Evolutionary conservation across 2,329 filamentous ascomycete genomes (phyloP).

Genomic region (Myriosclerotinia curreyana): DNA sequence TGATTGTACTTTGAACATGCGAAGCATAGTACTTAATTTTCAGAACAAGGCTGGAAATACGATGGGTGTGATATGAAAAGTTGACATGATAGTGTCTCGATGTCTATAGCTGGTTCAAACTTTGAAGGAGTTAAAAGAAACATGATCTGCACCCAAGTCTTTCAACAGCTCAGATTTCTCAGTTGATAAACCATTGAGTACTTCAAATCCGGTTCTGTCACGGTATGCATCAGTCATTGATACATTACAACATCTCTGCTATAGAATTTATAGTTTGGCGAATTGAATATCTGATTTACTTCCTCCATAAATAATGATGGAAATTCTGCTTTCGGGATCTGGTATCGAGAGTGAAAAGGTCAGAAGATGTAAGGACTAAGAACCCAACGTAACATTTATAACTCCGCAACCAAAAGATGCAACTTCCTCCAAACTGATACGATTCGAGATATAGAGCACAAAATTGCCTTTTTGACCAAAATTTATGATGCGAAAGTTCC

Average conservation of each 20-base stretch:
- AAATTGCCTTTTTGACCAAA: constrained; percentile 41
- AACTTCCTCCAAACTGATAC: constrained; percentile 46
- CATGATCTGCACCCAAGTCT: constrained; percentile 42
- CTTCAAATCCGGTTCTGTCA: constrained; percentile 26
- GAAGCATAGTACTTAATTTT: background rate
- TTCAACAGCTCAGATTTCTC: constrained; percentile 41
- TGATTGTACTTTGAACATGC: fast-evolving
- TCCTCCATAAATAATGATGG: constrained; percentile 41
- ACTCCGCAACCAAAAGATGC: constrained; percentile 35
- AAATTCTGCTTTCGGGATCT: background rate
- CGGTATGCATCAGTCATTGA: background rate
- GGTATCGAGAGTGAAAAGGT: background rate
- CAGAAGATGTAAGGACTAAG: constrained; percentile 6
- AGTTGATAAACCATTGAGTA: constrained; percentile 42
- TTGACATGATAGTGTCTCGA: background rate
- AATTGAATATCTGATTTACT: too few species aligned
- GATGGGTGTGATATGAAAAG: background rate
- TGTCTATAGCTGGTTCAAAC: background rate
- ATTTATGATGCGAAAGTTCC: constrained; percentile 33
- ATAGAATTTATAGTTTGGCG: constrained; percentile 39
- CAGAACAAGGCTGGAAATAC: background rate
- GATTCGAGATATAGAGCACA: constrained; percentile 45
- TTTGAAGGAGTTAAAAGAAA: constrained; percentile 27
- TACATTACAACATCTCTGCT: too few species aligned
- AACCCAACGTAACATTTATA: constrained; percentile 19